Evolutionary conservation across 352 stramenopile genomes (phyloP).

Genomic region (Globisporangium spinosum): DNA sequence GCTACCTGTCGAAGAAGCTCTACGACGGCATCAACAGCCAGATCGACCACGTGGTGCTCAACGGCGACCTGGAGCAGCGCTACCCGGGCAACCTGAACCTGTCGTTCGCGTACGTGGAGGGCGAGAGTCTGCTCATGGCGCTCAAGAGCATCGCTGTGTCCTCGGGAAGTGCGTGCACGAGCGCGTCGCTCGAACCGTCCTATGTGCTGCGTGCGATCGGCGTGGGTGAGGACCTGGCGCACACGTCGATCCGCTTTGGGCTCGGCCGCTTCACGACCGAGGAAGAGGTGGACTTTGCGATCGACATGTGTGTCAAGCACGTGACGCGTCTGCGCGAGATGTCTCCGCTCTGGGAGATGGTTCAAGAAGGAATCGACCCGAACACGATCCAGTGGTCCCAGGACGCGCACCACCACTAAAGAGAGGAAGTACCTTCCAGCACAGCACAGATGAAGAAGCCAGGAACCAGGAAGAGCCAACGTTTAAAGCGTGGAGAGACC

Average conservation of each 20-base stretch:
- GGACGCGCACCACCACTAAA: constrained; percentile 74
- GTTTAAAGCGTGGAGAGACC: neutral
- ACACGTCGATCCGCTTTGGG: constrained; percentile 97
- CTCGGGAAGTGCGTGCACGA: constrained; percentile 18
- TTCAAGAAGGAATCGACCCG: constrained; percentile 99
- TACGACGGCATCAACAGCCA: constrained; percentile 79
- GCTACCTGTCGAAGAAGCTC: constrained; percentile 93
- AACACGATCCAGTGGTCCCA: constrained; percentile 99
- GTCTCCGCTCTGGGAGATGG: constrained; percentile 99
- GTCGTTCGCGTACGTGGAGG: constrained; percentile 99
- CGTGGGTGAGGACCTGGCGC: constrained; percentile 98
- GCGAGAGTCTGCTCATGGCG: constrained; percentile 98
- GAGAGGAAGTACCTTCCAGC: too few relatives aligned
- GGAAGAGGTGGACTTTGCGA: constrained; percentile 95
- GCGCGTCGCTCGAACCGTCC: constrained; percentile 91
- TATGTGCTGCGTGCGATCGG: constrained; percentile 98
- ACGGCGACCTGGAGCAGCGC: constrained; percentile 92
- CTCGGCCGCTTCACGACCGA: constrained; percentile 98
- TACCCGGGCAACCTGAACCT: constrained; percentile 98
- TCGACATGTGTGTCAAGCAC: constrained; percentile 94
- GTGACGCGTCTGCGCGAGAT: constrained; percentile 97
- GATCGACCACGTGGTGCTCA: constrained; percentile 94
- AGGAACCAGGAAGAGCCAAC: neutral
- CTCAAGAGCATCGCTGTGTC: constrained; percentile 98
- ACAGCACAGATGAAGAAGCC: too few relatives aligned